phyloP scores from a whole-genome alignment of 495 filamentous ascomycete genomes.

The Penicillium verhagenii region DNA sequence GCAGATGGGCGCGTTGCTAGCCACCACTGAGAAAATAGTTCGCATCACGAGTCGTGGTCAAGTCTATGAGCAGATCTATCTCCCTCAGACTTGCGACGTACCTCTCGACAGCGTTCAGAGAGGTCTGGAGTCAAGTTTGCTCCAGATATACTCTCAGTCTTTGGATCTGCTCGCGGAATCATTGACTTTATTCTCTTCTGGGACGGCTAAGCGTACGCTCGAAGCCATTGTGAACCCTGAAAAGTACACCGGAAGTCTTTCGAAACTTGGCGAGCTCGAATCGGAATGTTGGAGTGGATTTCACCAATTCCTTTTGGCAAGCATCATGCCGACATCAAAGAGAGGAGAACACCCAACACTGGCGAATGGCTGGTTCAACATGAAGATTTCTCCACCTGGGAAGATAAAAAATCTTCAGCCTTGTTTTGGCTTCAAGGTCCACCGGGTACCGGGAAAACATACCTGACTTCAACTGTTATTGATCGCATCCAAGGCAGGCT shows the following conservation, averaged over 20 bases:
- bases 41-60: constrained; percentile 19
- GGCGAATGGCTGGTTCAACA: constrained; percentile 20
- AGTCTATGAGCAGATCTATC: constrained; percentile 15
- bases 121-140: constrained; percentile 9
- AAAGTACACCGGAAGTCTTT: background rate
- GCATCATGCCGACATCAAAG: constrained; percentile 15
- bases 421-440: constrained; percentile 27
- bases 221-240: constrained; percentile 16
- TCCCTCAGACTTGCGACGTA: background rate
- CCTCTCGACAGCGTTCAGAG: background rate
- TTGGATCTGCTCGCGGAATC: constrained; percentile 13
- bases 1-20: constrained; percentile 19
- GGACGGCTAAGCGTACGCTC: constrained; percentile 8
- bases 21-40: constrained; percentile 16
- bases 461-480: constrained; percentile 35
- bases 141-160: constrained; percentile 6
- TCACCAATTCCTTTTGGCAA: constrained; percentile 22
- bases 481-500: constrained; percentile 19
- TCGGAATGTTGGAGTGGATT: constrained; percentile 22
- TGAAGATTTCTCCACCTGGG: constrained; percentile 15
- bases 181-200: constrained; percentile 2
- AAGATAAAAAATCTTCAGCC: constrained; percentile 8
- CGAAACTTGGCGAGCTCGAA: constrained; percentile 8
- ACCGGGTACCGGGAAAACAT: constrained; percentile 38
- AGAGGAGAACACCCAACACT: constrained; percentile 14